Evolutionary conservation across 257 asterid species (phyloP), one percentile per base, ranked within the genome.

Genomic region (Solanum chiquidenum): DNA sequence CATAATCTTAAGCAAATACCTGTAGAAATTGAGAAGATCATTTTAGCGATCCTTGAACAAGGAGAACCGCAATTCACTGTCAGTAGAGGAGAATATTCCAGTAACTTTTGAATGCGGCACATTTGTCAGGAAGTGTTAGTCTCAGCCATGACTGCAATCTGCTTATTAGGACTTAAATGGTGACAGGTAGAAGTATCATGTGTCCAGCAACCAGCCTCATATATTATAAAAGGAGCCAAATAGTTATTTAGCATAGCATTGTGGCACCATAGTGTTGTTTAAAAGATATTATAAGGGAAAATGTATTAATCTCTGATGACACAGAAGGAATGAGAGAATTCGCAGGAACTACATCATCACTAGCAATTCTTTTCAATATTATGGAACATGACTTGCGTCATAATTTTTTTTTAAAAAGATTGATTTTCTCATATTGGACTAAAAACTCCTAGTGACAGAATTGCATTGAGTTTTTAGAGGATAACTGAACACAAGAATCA

Each of bases 1-100:
- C 71, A 93, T 86, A 72, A 93, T 93, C 93, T 91, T 95, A 82
- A 97, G 99, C 94, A 95, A 92, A 90, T 97, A 97, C 98, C 97
- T 94, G 91, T 83, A 90, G 68, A 37, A 88, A 71, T 73, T 46
- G 85, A 79, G 66, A 79, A 44, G 16, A 79, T 4, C 23, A 27
- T 14, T 79, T 79, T 79, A 79, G 84, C 1, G 37, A 44, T 44
- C 83, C 60, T 14, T 42, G 7, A 79, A 79, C 38, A 25, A 44
- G 66, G 64, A 38, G 38, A 27, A 27, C 58, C 6, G 7, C 20
- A 76, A 8, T 13, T 38, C 33, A 38, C 83, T 76, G 21, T n/a
- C 83, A 38, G 49, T 23, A 75, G 3, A n/a, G 21, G 27, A 37
- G 49, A 38, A 76, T 23, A 76, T 6, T 12, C 83, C 58, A 38